Evolutionary conservation across 345 rosid genomes (phyloP), one percentile per base, ranked within the genome.

Genomic region (Physaria fendleri): DNA sequence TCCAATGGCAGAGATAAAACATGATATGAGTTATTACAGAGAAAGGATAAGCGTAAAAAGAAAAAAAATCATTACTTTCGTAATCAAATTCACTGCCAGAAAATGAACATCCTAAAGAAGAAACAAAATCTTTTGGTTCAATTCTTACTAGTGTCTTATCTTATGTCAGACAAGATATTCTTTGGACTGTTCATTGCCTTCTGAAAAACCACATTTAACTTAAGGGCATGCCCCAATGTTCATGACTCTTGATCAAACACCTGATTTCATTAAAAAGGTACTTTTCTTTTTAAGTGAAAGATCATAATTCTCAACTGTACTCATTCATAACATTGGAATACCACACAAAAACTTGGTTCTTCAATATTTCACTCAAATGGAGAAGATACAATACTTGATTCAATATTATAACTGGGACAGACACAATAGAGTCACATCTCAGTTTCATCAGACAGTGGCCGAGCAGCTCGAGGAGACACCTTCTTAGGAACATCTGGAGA

Each of bases 391-490:
- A 20, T 9, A 47, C 32, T 20, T 27, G 8, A 38, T 30, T 28
- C 25, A 28, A 56, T 21, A 30, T 47, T 7, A 12, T 15, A 8
- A 33, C 2, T 21, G 35, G 14, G 46, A 30, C 6, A 27, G 14
- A 34, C 33, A 52, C 24, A 49, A 27, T 12, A 60, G 48, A 60
- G 54, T 44, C 64, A 37, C 24, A 38, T 46, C 52, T 46, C 64
- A 54, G 58, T 57, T 52, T 32, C 29, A 22, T 3, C 3, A 47
- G 10, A 35, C 56, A 85, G 81, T 71, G 85, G 78, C 32, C 88
- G 87, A 20, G 66, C 91, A 64, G 87, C 86, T 67, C 87, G 80
- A 50, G 88, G 90, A 74, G 95, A 85, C 59, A 74, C 79, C 76
- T 74, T 85, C 75, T 71, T 82, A 2, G 96, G 85, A 49, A 72